Evolutionary conservation across 208 protist genomes (phyloP).

Genomic region (Borovskyia barvae): DNA sequence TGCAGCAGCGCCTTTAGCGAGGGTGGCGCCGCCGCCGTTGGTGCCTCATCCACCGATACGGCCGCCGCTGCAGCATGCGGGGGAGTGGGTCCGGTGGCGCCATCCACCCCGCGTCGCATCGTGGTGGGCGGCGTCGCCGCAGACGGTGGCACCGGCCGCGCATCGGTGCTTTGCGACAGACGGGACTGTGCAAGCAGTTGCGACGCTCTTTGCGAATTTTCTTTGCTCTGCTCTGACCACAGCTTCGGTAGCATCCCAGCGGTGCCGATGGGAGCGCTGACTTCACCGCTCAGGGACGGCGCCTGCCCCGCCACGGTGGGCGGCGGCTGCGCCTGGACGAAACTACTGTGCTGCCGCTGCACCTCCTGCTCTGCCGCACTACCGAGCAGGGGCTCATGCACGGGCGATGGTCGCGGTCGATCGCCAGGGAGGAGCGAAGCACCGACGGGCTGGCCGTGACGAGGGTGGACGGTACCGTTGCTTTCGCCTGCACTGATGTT

Average conservation of each 20-base stretch:
- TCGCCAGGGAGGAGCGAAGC: conserved; percentile 24
- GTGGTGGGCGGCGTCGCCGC: neutral
- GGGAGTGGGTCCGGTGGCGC: neutral
- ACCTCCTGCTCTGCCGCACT: conserved; percentile 19
- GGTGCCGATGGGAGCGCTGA: neutral
- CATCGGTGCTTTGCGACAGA: conserved; percentile 12
- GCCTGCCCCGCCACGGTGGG: neutral
- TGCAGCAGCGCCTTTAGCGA: conserved; percentile 64
- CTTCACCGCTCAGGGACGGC: neutral
- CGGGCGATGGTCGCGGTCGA: conserved; percentile 13
- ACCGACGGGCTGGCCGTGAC: conserved; percentile 7
- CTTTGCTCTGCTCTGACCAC: conserved; percentile 30
- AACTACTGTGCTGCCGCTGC: conserved; percentile 20
- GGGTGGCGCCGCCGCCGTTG: neutral
- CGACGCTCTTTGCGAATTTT: conserved; percentile 25
- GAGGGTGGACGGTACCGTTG: conserved; percentile 1
- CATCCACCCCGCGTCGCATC: no score
- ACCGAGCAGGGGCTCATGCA: conserved; percentile 28
- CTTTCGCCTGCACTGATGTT: conserved; percentile 1
- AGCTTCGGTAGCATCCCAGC: conserved; percentile 1
- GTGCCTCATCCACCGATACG: no score
- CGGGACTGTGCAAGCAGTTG: conserved; percentile 20
- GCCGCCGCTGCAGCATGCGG: neutral
- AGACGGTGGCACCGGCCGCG: neutral
- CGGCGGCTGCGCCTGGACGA: conserved; percentile 8